Conservation (phyloP, 2,329 filamentous ascomycete genomes). For the Alternaria atra region DNA sequence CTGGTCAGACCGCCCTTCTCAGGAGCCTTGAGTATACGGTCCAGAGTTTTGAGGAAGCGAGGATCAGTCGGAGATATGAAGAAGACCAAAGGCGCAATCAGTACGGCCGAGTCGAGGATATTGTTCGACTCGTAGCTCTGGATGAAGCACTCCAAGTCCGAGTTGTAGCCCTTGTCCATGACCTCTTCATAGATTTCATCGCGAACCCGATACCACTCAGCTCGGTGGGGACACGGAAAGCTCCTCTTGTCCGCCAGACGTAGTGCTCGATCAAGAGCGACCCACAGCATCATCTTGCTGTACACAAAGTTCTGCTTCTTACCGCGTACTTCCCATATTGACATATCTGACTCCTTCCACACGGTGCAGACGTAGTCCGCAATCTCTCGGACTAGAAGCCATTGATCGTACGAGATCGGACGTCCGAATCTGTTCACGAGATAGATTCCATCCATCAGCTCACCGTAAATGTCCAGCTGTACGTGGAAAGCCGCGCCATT, state of each 20-base stretch:
- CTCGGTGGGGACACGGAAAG: constrained; percentile 75
- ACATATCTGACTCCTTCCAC: constrained; percentile 75
- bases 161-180: constrained; percentile 81
- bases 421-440: constrained; percentile 83
- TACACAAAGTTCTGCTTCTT: constrained; percentile 80
- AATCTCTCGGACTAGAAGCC: constrained; percentile 74
- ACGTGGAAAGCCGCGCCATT: constrained; percentile 80
- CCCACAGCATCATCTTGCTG: constrained; percentile 86
- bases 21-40: constrained; percentile 74
- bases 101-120: constrained; percentile 75
- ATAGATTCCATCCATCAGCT: constrained; percentile 80
- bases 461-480: constrained; percentile 82
- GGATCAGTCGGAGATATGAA: constrained; percentile 82
- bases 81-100: constrained; percentile 81
- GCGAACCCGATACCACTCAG: constrained; percentile 70
- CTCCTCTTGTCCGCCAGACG: constrained; percentile 78
- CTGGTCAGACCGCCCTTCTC: constrained; percentile 80
- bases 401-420: constrained; percentile 77
- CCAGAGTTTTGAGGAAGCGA: constrained; percentile 75
- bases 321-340: constrained; percentile 83
- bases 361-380: constrained; percentile 75
- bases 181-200: constrained; percentile 77
- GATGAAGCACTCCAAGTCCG: constrained; percentile 72
- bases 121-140: constrained; percentile 79
- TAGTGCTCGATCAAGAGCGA: constrained; percentile 78